phyloP scores from a whole-genome alignment of 805 yeast species.

The Candida takata region DNA sequence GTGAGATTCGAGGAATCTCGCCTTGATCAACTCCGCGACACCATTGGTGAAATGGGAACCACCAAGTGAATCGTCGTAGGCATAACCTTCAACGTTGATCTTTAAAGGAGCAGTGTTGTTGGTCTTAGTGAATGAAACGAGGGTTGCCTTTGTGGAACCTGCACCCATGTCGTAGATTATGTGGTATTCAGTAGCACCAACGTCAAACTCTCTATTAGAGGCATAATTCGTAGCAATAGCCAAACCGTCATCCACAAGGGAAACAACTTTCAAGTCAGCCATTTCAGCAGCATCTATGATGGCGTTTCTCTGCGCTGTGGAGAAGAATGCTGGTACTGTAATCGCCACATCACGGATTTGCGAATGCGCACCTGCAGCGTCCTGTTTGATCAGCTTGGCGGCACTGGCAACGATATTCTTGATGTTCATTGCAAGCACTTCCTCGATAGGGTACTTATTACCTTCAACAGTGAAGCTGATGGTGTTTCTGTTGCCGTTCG shows the following conservation, averaged over 20 bases:
- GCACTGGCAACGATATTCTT: slow-evolving; percentile 63
- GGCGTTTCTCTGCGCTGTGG: slow-evolving; percentile 60
- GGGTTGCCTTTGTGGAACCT: slow-evolving; percentile 80
- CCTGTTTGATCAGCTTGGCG: slow-evolving; percentile 46
- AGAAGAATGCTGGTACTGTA: slow-evolving; percentile 69
- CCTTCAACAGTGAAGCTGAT: slow-evolving; percentile 49
- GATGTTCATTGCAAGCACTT: slow-evolving; percentile 76
- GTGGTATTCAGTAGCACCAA: slow-evolving; percentile 45
- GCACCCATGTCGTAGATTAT: slow-evolving; percentile 89
- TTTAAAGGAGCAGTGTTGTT: slow-evolving; percentile 33
- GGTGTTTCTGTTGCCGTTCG: slow-evolving; percentile 41
- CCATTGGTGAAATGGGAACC: slow-evolving; percentile 69
- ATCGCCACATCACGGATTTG: slow-evolving; percentile 61
- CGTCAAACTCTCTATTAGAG: slow-evolving; percentile 41
- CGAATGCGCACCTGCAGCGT: slow-evolving; percentile 41
- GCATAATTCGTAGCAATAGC: slow-evolving; percentile 85
- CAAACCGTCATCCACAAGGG: slow-evolving; percentile 83
- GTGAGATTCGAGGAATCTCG: slow-evolving; percentile 47
- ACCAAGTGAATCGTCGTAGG: slow-evolving; percentile 60
- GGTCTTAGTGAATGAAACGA: slow-evolving; percentile 54
- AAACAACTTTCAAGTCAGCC: slow-evolving; percentile 58
- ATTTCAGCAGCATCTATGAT: slow-evolving; percentile 63
- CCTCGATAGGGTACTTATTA: slow-evolving; percentile 58
- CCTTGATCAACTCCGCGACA: slow-evolving; percentile 52
- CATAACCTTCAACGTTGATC: slow-evolving; percentile 68